These are phyloP conservation scores for Hymenoscyphus infarciens DNA, from an alignment of 2,329 filamentous ascomycete species.

Conservation along the genomic window DNA sequence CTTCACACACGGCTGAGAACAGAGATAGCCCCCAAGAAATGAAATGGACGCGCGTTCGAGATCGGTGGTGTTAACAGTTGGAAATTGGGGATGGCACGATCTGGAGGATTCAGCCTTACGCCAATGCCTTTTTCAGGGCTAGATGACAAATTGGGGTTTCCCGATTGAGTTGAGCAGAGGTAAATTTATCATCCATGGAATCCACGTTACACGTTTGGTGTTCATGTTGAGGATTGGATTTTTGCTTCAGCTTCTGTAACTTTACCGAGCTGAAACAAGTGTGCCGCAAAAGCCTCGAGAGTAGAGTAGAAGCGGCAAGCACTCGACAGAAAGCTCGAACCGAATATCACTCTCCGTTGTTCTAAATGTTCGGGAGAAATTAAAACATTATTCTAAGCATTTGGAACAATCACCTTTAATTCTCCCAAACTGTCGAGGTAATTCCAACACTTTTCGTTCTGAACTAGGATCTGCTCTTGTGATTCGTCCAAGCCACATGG, in stretches of 20 bases:
- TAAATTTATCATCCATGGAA: too few species aligned
- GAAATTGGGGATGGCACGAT: not conserved
- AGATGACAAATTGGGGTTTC: not conserved
- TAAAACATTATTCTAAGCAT: too few species aligned
- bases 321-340: too few species aligned
- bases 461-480: not conserved
- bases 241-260: not conserved
- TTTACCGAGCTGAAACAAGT: not conserved
- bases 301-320: not conserved
- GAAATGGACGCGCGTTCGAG: not conserved
- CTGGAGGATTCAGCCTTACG: not conserved
- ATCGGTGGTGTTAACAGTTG: not conserved
- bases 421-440: too few species aligned
- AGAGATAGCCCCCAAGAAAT: not conserved
- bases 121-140: not conserved
- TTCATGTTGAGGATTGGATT: not conserved
- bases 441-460: too few species aligned
- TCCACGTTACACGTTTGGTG: not conserved
- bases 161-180: not conserved
- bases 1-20: not conserved
- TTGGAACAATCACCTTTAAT: too few species aligned
- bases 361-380: too few species aligned
- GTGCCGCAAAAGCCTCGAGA: not conserved
- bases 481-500: conserved; percentile 3
- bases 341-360: too few species aligned